Evolutionary conservation across 2,329 filamentous ascomycete genomes (phyloP).

Genomic region (Meredithiella fracta): DNA sequence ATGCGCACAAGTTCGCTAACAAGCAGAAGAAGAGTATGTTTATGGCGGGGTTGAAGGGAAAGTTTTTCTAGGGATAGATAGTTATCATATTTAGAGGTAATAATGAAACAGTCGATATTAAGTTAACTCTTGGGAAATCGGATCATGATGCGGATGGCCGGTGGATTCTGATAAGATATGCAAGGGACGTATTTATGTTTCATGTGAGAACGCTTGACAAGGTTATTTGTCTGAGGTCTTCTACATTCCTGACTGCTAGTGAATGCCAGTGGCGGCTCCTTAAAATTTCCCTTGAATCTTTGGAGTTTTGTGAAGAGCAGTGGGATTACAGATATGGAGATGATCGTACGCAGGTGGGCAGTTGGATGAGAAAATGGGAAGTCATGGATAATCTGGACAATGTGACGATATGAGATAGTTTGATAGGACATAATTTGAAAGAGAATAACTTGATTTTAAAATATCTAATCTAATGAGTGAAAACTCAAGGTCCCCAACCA

Average conservation of each 20-base stretch:
- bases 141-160: too few relatives aligned
- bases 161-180: too few relatives aligned
- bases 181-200: too few relatives aligned
- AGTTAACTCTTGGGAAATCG: too few relatives aligned
- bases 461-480: not conserved
- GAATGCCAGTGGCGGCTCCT: not conserved
- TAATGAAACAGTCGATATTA: too few relatives aligned
- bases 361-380: too few relatives aligned
- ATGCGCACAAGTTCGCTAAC: slow-evolving; percentile 71
- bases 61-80: slow-evolving; percentile 27
- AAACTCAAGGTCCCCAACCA: not conserved
- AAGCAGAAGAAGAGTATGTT: slow-evolving; percentile 79
- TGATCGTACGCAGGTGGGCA: too few relatives aligned
- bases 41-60: slow-evolving; percentile 49
- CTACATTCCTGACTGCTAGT: not conserved
- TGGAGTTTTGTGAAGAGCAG: not conserved
- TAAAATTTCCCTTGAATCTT: not conserved
- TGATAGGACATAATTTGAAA: not conserved
- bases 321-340: not conserved
- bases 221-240: not conserved
- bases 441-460: not conserved
- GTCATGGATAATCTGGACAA: too few relatives aligned
- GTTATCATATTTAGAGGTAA: too few relatives aligned
- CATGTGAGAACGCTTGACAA: too few relatives aligned
- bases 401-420: too few relatives aligned